phyloP scores from a whole-genome alignment of 305 asterid genomes.

The Monarda citriodora region DNA sequence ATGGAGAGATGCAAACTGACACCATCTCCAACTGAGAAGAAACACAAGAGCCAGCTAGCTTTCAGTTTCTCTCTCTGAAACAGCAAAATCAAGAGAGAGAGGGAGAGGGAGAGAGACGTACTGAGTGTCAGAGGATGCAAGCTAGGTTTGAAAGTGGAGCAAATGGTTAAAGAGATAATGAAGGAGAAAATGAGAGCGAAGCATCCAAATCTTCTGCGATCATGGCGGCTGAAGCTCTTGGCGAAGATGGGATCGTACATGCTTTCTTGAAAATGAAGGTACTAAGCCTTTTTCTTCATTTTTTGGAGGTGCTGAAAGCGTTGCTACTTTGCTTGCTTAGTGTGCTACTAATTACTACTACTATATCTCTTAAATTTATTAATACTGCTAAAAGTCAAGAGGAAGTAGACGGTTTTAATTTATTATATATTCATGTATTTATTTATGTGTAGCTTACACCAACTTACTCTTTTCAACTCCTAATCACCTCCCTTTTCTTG shows the following conservation, averaged over 20 bases:
- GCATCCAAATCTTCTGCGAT: slow-evolving; percentile 55
- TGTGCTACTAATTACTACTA: slow-evolving; percentile 9
- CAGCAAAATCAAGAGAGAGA: neutral
- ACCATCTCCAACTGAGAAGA: slow-evolving; percentile 46
- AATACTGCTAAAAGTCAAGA: slow-evolving; percentile 11
- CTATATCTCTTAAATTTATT: neutral
- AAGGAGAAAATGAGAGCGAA: slow-evolving; percentile 43
- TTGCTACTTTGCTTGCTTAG: slow-evolving; percentile 23
- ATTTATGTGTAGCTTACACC: slow-evolving; percentile 4
- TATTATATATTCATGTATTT: neutral
- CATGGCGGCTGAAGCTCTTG: slow-evolving; percentile 57
- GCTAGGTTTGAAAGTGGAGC: slow-evolving; percentile 40
- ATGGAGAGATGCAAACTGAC: slow-evolving; percentile 42
- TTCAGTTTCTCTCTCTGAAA: neutral
- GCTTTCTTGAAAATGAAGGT: slow-evolving; percentile 24
- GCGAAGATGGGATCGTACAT: slow-evolving; percentile 79
- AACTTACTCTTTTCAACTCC: slow-evolving; percentile 13
- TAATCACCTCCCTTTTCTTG: neutral
- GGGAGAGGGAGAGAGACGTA: slow-evolving; percentile 22
- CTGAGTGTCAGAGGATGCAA: slow-evolving; percentile 41
- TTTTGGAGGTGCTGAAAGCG: slow-evolving; percentile 4
- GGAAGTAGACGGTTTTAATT: neutral
- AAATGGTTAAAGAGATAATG: slow-evolving; percentile 35
- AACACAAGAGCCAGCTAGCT: neutral
- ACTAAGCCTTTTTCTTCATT: neutral